phyloP scores from a whole-genome alignment of 2,329 filamentous ascomycete species.

The Diplocarpon mali region DNA sequence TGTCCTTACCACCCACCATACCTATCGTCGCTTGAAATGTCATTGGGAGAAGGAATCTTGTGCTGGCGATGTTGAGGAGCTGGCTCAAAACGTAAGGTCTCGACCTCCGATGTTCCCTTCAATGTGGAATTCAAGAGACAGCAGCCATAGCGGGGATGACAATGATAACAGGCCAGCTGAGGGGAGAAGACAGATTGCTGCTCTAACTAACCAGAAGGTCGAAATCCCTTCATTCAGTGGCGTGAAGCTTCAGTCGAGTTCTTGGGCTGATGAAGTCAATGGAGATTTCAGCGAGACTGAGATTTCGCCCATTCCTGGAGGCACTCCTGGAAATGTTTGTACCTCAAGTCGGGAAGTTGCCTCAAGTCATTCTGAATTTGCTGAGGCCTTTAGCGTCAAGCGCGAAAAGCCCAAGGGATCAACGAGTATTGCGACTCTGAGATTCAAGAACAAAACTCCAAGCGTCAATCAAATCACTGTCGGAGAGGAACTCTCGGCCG shows the following conservation, averaged over 20 bases:
- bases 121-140: background rate
- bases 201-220: constrained; percentile 11
- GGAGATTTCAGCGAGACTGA: constrained; percentile 4
- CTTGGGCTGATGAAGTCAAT: constrained; percentile 21
- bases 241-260: constrained; percentile 5
- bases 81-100: constrained; percentile 5
- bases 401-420: no score
- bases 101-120: constrained; percentile 7
- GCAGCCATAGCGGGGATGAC: background rate
- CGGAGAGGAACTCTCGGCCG: no score
- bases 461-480: no score
- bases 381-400: no score
- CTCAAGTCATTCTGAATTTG: background rate
- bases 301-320: background rate
- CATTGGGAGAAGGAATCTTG: constrained; percentile 19
- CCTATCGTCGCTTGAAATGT: constrained; percentile 10
- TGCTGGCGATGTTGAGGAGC: constrained; percentile 16
- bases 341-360: background rate
- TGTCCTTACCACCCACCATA: constrained; percentile 8
- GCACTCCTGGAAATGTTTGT: background rate
- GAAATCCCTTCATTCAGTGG: constrained; percentile 15
- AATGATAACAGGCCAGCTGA: background rate
- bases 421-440: no score
- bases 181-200: constrained; percentile 8
- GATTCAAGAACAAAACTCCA: no score